Conservation (phyloP, 2,329 filamentous ascomycete genomes). For the Fusarium sp. region DNA sequence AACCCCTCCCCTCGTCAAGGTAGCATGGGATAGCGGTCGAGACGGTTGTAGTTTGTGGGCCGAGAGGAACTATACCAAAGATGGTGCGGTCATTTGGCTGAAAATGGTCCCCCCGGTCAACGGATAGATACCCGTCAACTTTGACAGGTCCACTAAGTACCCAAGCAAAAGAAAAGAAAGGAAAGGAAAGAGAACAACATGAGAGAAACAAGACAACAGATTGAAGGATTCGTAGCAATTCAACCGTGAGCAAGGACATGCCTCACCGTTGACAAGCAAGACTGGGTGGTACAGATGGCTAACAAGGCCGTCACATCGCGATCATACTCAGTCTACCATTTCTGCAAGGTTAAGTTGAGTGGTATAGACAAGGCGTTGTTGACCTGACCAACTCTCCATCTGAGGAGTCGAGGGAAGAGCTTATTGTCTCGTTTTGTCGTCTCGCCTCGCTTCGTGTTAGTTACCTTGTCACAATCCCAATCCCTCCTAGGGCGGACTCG, state of each 20-base stretch:
- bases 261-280: neutral
- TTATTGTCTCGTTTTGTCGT: neutral
- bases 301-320: neutral
- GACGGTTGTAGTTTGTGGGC: slow-evolving; percentile 28
- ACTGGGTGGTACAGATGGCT: neutral
- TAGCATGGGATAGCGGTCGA: slow-evolving; percentile 24
- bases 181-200: neutral
- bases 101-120: slow-evolving; percentile 20
- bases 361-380: neutral
- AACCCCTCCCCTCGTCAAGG: slow-evolving; percentile 24
- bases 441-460: slow-evolving; percentile 7
- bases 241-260: slow-evolving; percentile 3
- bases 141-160: slow-evolving; percentile 27
- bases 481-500: slow-evolving; percentile 27
- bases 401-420: neutral
- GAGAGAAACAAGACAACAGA: neutral
- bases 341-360: neutral
- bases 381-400: neutral
- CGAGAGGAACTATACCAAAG: slow-evolving; percentile 37
- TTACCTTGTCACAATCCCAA: neutral
- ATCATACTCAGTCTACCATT: neutral
- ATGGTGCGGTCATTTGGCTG: slow-evolving; percentile 24
- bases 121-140: slow-evolving; percentile 43
- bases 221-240: neutral
- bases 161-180: neutral